These are phyloP conservation scores for Ceratocystis albifundus DNA, from an alignment of 2,329 filamentous ascomycete genomes.

Conservation along the genomic window DNA sequence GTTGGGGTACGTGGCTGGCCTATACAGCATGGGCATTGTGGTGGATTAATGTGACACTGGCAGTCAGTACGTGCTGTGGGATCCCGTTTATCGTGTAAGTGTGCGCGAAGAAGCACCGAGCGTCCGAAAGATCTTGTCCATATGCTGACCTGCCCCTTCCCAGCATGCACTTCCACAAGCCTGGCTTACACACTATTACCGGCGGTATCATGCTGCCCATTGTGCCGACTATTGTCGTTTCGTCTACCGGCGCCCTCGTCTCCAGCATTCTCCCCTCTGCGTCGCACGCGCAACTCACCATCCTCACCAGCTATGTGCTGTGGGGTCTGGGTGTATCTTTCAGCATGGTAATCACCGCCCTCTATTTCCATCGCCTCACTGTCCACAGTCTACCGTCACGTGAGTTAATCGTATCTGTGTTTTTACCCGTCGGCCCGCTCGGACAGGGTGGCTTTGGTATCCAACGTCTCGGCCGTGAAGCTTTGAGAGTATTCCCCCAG, in stretches of 20 bases:
- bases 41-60: slow-evolving; percentile 45
- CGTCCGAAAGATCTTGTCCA: too few species aligned
- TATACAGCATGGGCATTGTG: slow-evolving; percentile 46
- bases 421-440: slow-evolving; percentile 54
- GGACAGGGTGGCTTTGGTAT: slow-evolving; percentile 54
- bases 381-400: slow-evolving; percentile 54
- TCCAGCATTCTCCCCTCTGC: slow-evolving; percentile 47
- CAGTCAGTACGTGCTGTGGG: slow-evolving; percentile 42
- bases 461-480: slow-evolving; percentile 41
- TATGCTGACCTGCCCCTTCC: neutral
- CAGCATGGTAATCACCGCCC: slow-evolving; percentile 49
- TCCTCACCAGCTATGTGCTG: slow-evolving; percentile 55
- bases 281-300: slow-evolving; percentile 46
- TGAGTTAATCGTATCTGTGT: slow-evolving; percentile 56
- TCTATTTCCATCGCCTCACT: slow-evolving; percentile 59
- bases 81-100: slow-evolving; percentile 47
- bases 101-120: neutral
- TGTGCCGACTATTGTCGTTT: slow-evolving; percentile 53
- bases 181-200: slow-evolving; percentile 46
- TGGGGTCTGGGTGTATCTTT: slow-evolving; percentile 53
- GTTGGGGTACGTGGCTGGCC: slow-evolving; percentile 50
- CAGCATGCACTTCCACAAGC: slow-evolving; percentile 34
- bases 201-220: slow-evolving; percentile 56
- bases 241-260: slow-evolving; percentile 52
- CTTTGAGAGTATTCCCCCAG: slow-evolving; percentile 33